Base-by-base conservation (phyloP, 2,329 filamentous ascomycete genomes). In the Colletotrichum navitas region DNA sequence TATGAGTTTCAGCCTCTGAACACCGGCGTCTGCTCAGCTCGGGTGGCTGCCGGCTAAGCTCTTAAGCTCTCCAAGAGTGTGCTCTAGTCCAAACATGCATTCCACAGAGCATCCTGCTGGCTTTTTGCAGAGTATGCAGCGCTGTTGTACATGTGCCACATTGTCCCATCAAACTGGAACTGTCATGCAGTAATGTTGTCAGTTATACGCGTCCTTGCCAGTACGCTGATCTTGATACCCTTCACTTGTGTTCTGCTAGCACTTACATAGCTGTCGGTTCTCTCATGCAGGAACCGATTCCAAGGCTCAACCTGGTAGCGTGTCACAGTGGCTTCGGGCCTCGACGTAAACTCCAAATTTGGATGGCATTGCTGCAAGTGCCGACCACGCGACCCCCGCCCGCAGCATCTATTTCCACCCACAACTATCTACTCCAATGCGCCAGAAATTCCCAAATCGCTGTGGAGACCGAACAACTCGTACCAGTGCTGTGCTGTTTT, bases 401-500 rank as follows among this genome's bases (percentile, higher is more conserved):
- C 39, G 8, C 45, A 51, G 34, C 26, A 16, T 64, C 54, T 36
- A 63, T 47, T 3, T 24, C n/a, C n/a, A 55, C 41, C 51, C n/a
- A 39, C 11, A 51, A 51, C 21, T 45, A 18, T 49, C 21, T 47
- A 47, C 45, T 47, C 26, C 24, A 34, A 54, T 54, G 36, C 32
- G 21, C 21, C 32, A 16, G 65, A 24, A 29, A 36, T 24, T 26
- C n/a, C 16, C 29, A n/a, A 47, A 6, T 68, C n/a, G 18, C 29
- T 45, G 16, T 32, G 34, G 16, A 55, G 21, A 21, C 73, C 59
- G 56, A 72, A 63, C 29, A 34, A 2, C 21, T 73, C 54, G 55
- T 76, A 76, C 82, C 82, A 84, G 36, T 75, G 76, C 66, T 78
- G 76, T 43, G 82, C 83, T 51, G 75, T 77, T 55, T 80, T 77